A percentile compares a stretch with the other conserved stretches of the same genome.
phyloP scores from a whole-genome alignment of 352 stramenopile genomes.

The Thraustochytrium striatum region DNA sequence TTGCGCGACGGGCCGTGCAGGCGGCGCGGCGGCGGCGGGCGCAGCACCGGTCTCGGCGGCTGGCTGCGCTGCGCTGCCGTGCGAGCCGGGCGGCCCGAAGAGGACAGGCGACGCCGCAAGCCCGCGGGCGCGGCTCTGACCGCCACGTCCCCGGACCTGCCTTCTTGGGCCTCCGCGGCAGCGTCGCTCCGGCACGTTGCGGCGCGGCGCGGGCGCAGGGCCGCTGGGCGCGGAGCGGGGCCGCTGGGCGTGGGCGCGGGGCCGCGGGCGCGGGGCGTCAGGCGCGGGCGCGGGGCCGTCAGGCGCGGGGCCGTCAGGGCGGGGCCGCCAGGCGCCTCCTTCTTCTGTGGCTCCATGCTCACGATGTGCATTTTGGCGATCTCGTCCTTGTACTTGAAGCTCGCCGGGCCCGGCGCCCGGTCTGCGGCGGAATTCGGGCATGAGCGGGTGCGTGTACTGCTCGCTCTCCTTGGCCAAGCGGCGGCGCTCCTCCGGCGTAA shows the following conservation, averaged over 20 bases:
- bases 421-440: neutral
- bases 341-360: neutral
- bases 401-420: neutral
- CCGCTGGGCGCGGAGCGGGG: neutral
- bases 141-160: too few relatives aligned
- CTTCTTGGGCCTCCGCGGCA: too few relatives aligned
- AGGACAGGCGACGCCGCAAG: too few relatives aligned
- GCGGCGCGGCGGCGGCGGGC: too few relatives aligned
- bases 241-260: neutral
- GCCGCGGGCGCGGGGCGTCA: neutral
- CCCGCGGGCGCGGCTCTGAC: neutral
- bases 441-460: slow-evolving; percentile 36
- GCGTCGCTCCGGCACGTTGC: too few relatives aligned
- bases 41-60: neutral
- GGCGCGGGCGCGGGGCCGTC: neutral
- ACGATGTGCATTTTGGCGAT: slow-evolving; percentile 46
- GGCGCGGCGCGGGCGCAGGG: too few relatives aligned
- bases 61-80: neutral
- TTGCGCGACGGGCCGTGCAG: too few relatives aligned
- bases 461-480: slow-evolving; percentile 28
- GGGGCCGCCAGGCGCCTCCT: too few relatives aligned
- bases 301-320: too few relatives aligned
- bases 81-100: too few relatives aligned
- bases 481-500: slow-evolving; percentile 18
- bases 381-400: slow-evolving; percentile 30